Conservation (phyloP, 331 rosid species). For the Ulmus americana region DNA sequence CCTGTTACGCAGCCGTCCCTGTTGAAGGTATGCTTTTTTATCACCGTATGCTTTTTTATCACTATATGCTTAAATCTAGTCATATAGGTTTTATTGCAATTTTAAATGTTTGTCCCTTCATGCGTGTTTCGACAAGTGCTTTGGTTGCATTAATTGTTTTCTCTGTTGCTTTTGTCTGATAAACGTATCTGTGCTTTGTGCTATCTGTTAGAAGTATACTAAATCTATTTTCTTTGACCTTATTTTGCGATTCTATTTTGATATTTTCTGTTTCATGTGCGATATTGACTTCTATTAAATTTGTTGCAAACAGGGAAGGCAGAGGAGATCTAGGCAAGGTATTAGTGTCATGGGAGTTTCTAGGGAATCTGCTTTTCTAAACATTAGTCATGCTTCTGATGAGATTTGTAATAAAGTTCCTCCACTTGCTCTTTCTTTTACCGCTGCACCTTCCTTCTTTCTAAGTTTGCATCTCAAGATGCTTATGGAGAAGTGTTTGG, state of each 20-base stretch:
- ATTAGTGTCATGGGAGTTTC: slow-evolving; percentile 50
- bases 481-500: slow-evolving; percentile 57
- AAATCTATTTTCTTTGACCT: too few species aligned
- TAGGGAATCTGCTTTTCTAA: slow-evolving; percentile 43
- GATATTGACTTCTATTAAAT: slow-evolving; percentile 26
- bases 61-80: slow-evolving; percentile 6
- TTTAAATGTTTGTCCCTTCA: not conserved
- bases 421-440: slow-evolving; percentile 66
- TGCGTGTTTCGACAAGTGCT: not conserved
- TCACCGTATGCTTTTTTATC: slow-evolving; percentile 11
- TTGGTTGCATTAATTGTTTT: not conserved
- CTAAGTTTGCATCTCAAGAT: slow-evolving; percentile 76
- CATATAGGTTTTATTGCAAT: not conserved
- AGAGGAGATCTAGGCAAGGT: slow-evolving; percentile 48
- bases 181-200: not conserved
- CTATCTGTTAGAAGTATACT: too few species aligned
- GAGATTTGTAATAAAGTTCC: slow-evolving; percentile 42
- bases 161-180: slow-evolving; percentile 5
- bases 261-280: slow-evolving; percentile 9
- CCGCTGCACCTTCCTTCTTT: slow-evolving; percentile 78
- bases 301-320: slow-evolving; percentile 41
- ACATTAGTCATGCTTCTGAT: slow-evolving; percentile 29
- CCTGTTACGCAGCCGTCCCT: slow-evolving; percentile 32
- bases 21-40: slow-evolving; percentile 49
- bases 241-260: not conserved